phyloP scores from a whole-genome alignment of 2,329 filamentous ascomycete genomes.

The Aspergillus versicolor region DNA sequence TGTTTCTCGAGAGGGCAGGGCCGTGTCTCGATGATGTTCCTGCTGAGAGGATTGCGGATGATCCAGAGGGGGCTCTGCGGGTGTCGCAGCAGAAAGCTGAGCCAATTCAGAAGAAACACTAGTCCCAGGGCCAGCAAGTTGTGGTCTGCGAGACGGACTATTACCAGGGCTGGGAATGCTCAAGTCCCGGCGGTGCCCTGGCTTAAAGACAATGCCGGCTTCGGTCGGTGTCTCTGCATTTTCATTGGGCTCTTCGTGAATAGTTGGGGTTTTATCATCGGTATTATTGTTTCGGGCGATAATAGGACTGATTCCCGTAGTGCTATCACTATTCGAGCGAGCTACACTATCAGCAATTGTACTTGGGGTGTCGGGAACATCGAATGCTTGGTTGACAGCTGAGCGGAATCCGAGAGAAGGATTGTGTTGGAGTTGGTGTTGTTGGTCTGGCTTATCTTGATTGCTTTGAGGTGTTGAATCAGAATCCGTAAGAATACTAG shows the following conservation, averaged over 20 bases:
- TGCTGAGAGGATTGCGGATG: slow-evolving; percentile 7
- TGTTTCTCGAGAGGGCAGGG: background rate
- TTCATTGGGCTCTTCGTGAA: slow-evolving; percentile 54
- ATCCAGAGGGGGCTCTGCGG: slow-evolving; percentile 25
- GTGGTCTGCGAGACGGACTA: slow-evolving; percentile 61
- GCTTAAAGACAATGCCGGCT: slow-evolving; percentile 43
- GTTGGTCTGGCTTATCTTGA: slow-evolving; percentile 16
- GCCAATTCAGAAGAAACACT: slow-evolving; percentile 46
- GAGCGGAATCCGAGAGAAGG: slow-evolving; percentile 57
- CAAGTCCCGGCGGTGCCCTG: slow-evolving; percentile 58
- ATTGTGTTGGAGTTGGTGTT: slow-evolving; percentile 48
- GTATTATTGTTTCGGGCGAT: slow-evolving; percentile 47
- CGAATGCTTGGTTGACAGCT: slow-evolving; percentile 66
- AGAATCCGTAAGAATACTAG: slow-evolving; percentile 25
- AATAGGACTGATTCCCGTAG: slow-evolving; percentile 64
- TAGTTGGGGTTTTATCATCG: slow-evolving; percentile 51
- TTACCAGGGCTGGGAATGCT: slow-evolving; percentile 59
- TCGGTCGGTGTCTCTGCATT: slow-evolving; percentile 26
- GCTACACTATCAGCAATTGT: slow-evolving; percentile 55
- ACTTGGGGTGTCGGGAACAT: slow-evolving; percentile 54
- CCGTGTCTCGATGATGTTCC: background rate
- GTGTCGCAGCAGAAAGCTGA: slow-evolving; percentile 41
- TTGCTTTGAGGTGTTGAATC: slow-evolving; percentile 15
- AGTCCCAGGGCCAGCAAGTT: slow-evolving; percentile 46
- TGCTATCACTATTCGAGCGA: slow-evolving; percentile 63